phyloP scores from a whole-genome alignment of 441 rosid species.

The Gossypium trilobum region DNA sequence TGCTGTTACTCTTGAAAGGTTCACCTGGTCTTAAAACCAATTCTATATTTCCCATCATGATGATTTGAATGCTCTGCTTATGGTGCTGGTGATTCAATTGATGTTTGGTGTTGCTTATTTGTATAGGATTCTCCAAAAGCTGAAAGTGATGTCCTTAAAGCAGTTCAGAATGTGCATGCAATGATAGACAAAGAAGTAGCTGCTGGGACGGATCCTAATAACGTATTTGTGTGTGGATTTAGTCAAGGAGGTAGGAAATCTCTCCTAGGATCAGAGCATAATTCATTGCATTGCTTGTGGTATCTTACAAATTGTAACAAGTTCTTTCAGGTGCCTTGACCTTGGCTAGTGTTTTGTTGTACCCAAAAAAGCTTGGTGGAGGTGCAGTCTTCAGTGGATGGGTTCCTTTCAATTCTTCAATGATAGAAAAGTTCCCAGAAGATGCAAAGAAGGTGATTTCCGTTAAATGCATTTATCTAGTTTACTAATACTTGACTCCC shows the following conservation, averaged over 20 bases:
- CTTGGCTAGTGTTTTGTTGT: slow-evolving; percentile 63
- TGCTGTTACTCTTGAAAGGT: slow-evolving; percentile 1
- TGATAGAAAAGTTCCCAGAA: slow-evolving; percentile 33
- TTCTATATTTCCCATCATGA: not conserved
- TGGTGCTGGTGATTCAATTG: slow-evolving; percentile 5
- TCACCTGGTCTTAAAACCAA: not conserved
- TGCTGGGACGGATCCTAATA: slow-evolving; percentile 49
- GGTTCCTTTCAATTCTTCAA: slow-evolving; percentile 67
- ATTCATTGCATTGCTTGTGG: not conserved
- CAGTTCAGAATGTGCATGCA: slow-evolving; percentile 59
- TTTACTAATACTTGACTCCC: not conserved
- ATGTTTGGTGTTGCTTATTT: slow-evolving; percentile 8
- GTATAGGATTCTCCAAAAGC: slow-evolving; percentile 58
- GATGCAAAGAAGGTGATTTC: slow-evolving; percentile 54
- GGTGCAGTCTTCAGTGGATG: slow-evolving; percentile 76
- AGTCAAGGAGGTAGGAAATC: slow-evolving; percentile 74
- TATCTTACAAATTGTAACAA: slow-evolving; percentile 4
- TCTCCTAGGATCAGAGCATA: not conserved
- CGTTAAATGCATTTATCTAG: not conserved
- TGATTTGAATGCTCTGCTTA: not conserved
- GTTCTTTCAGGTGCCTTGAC: slow-evolving; percentile 63
- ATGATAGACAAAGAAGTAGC: slow-evolving; percentile 65
- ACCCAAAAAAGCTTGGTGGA: slow-evolving; percentile 76
- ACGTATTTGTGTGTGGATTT: slow-evolving; percentile 71
- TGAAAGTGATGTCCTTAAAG: slow-evolving; percentile 54